Conservation (phyloP, 495 filamentous ascomycete species). For the Paragyromitra xinjiangensis region DNA sequence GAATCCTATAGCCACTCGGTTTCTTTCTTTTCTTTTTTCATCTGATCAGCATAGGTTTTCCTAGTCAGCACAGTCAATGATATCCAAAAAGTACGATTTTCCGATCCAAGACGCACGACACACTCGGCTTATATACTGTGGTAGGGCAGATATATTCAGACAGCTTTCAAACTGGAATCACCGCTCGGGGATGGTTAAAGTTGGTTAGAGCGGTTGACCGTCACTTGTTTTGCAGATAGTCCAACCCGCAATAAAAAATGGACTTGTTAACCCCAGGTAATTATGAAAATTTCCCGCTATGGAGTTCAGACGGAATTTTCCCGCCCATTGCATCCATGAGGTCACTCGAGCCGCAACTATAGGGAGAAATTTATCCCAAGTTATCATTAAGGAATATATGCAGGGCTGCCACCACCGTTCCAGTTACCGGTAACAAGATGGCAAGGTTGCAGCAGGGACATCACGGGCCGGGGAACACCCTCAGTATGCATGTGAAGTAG, state of each 20-base stretch:
- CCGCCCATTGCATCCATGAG: background rate
- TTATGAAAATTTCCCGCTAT: no score
- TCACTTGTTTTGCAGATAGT: no score
- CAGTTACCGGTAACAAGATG: constrained; percentile 34
- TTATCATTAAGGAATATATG: constrained; percentile 38
- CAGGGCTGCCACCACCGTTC: constrained; percentile 29
- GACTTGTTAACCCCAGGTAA: no score
- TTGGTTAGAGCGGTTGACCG: background rate
- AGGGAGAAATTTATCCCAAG: constrained; percentile 24
- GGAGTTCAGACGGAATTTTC: no score
- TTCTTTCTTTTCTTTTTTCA: constrained; percentile 1
- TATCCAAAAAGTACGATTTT: constrained; percentile 21
- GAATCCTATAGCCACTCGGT: constrained; percentile 9
- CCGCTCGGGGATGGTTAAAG: constrained; percentile 27
- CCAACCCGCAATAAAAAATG: no score
- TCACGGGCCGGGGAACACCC: constrained; percentile 17
- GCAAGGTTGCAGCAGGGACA: constrained; percentile 32
- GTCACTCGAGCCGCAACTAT: background rate
- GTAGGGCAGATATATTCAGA: background rate
- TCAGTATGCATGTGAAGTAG: constrained; percentile 36
- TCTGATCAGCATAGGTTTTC: background rate
- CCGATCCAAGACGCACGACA: constrained; percentile 1
- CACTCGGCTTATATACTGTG: background rate
- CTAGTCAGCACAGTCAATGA: constrained; percentile 12
- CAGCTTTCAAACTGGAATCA: constrained; percentile 6